These are phyloP conservation scores for Talaromyces funiculosus DNA, from an alignment of 2,329 filamentous ascomycete genomes.

Conservation along the genomic window DNA sequence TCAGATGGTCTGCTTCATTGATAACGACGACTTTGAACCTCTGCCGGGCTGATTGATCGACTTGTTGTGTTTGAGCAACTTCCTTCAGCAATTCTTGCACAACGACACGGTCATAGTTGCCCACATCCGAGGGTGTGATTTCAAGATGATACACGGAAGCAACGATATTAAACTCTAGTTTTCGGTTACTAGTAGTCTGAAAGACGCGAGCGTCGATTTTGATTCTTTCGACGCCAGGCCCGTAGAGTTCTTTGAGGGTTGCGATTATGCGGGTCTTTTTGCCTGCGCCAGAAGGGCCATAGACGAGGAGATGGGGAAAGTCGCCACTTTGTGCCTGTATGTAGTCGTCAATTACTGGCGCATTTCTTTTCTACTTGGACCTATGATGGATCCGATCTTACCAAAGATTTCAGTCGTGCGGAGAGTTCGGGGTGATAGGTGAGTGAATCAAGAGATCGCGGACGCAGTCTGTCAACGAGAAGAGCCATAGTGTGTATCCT, in stretches of 20 bases:
- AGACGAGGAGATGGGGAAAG: constrained; percentile 95
- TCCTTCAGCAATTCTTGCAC: constrained; percentile 95
- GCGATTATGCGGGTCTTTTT: constrained; percentile 98
- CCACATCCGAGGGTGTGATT: constrained; percentile 95
- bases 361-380: too few species aligned
- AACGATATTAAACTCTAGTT: constrained; percentile 99
- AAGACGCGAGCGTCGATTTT: constrained; percentile 98
- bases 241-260: constrained; percentile 90
- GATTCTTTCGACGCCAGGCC: constrained; percentile 97
- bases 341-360: background rate
- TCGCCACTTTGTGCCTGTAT: constrained; percentile 86
- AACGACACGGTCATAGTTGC: constrained; percentile 92
- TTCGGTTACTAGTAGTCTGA: constrained; percentile 90
- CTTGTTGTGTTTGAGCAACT: constrained; percentile 97
- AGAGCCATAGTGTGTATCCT: constrained; percentile 50
- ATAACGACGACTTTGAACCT: constrained; percentile 98
- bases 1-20: constrained; percentile 95
- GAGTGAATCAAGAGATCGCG: constrained; percentile 50
- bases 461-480: constrained; percentile 59
- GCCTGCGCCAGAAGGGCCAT: constrained; percentile 90
- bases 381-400: constrained; percentile 40
- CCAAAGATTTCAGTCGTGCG: constrained; percentile 75
- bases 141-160: constrained; percentile 96
- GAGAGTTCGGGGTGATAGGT: constrained; percentile 89
- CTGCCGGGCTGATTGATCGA: constrained; percentile 86